phyloP scores from a whole-genome alignment of 176 grass and related monocot species.

The Carex scoparia region DNA sequence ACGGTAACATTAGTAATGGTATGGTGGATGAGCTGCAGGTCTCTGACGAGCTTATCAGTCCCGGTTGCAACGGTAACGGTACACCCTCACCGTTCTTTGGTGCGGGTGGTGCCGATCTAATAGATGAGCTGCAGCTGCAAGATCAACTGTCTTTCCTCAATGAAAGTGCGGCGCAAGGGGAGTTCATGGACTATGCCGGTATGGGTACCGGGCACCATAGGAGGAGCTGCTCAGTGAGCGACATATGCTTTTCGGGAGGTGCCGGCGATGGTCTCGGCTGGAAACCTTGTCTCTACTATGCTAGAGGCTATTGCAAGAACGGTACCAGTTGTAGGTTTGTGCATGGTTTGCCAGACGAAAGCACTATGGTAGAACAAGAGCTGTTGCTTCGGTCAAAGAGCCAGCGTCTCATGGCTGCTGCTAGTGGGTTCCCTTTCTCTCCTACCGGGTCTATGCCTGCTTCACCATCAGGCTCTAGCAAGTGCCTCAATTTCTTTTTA shows the following conservation, averaged over 20 bases:
- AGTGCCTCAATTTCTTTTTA: conserved; percentile 73
- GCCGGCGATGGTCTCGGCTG: conserved; percentile 40
- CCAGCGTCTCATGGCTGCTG: conserved; percentile 51
- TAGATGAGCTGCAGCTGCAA: conserved; percentile 66
- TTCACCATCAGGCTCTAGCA: conserved; percentile 61
- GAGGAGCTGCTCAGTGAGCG: conserved; percentile 52
- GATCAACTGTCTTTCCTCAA: conserved; percentile 74
- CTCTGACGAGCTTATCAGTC: conserved; percentile 55
- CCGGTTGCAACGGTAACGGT: conserved; percentile 19
- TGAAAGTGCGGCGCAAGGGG: conserved; percentile 34
- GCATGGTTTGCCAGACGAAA: conserved; percentile 64
- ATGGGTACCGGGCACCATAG: conserved; percentile 47
- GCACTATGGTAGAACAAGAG: conserved; percentile 36
- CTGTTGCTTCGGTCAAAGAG: conserved; percentile 65
- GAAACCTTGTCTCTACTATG: conserved; percentile 86
- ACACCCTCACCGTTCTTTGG: conserved; percentile 40
- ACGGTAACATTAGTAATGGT: conserved; percentile 34
- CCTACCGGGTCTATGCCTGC: conserved; percentile 58
- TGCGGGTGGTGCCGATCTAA: conserved; percentile 14
- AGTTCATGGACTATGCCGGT: conserved; percentile 33
- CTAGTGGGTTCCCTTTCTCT: conserved; percentile 59
- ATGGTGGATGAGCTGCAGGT: conserved; percentile 30
- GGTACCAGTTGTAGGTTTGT: conserved; percentile 71
- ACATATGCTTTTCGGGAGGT: conserved; percentile 49
- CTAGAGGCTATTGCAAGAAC: conserved; percentile 93